A percentile compares a stretch with the other conserved stretches of the same genome.
phyloP scores from a whole-genome alignment of 176 grass and related monocot genomes.

The Cenchrus purpureus region DNA sequence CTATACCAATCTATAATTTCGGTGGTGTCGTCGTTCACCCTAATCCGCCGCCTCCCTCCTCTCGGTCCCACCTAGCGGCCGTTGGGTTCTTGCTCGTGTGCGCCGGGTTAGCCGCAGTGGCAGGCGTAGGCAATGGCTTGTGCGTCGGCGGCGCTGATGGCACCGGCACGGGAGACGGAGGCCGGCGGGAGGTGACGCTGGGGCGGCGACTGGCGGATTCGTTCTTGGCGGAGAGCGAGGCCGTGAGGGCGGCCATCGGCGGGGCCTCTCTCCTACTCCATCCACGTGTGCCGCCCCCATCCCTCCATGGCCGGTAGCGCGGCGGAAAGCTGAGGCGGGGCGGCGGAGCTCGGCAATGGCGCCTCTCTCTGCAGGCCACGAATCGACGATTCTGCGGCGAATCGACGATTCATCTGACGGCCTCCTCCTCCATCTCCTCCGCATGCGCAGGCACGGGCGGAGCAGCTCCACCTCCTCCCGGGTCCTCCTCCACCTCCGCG shows the following conservation, averaged over 20 bases:
- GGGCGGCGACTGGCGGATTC: slow-evolving; percentile 19
- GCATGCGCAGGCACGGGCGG: slow-evolving; percentile 45
- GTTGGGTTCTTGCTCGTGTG: background rate
- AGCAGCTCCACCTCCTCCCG: slow-evolving; percentile 59
- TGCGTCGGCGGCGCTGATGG: slow-evolving; percentile 22
- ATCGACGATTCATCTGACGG: too few species aligned
- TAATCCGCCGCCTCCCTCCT: too few species aligned
- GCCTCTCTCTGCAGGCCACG: too few species aligned
- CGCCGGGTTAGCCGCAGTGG: slow-evolving; percentile 43
- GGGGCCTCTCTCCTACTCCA: background rate
- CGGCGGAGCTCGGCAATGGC: too few species aligned
- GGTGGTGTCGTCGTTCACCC: too few species aligned
- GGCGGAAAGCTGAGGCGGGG: too few species aligned
- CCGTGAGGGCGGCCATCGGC: slow-evolving; percentile 15
- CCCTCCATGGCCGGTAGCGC: too few species aligned
- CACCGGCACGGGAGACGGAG: background rate
- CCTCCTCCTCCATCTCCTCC: slow-evolving; percentile 71
- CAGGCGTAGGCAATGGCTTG: slow-evolving; percentile 46
- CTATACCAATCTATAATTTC: too few species aligned
- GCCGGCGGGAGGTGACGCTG: slow-evolving; percentile 40
- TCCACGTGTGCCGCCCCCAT: too few species aligned
- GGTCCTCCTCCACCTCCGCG: slow-evolving; percentile 67
- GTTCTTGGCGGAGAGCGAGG: slow-evolving; percentile 22
- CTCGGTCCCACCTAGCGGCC: too few species aligned
- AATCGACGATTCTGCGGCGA: too few species aligned